Base-by-base conservation (phyloP, 306 rosid species). In the Cicer arietinum region DNA sequence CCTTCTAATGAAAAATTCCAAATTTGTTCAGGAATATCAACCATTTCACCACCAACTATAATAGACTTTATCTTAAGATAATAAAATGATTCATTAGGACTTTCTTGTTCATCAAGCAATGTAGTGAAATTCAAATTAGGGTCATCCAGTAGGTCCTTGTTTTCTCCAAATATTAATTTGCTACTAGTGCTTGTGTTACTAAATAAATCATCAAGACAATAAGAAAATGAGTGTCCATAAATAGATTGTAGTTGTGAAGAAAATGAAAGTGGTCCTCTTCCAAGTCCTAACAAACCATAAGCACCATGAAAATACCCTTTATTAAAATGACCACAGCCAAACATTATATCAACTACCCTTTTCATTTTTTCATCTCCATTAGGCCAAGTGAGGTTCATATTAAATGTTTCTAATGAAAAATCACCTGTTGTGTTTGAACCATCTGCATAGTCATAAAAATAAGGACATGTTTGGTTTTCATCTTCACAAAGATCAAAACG, bases 321-420 rank as follows among this genome's bases (percentile, higher is more conserved):
- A 59, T 91, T 91, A 94, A 90, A 89, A 80, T 89, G 97, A 5
- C 97, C 97, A 54, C 97, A 92, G 10, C 97, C 96, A 42, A 92
- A 92, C 96, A 88, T 90, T 39, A 92, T 83, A 81, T 87, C 75
- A 73, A 80, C 86, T 4, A 83, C 91, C 2, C 17, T 77, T 6
- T 73, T 82, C 9, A 73, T 81, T 41, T 83, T 85, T 12, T 80
- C 51, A 44, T 74, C 59, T 25, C 87, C 86, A 0, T 69, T 50
- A 45, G 73, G 53, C 7, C 76, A 16, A 3, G 90, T 90, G 12
- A 90, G 85, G 53, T 90, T 92, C 7, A 92, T 84, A 0, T 92
- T 88, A 57, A 92, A 92, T 17, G 84, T 42, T 87, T 92, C 97
- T 1, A 85, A 53, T 1, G 93, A 68, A 61, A 92, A 88, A 79